Conservation (phyloP, 75 land plant genomes). For the Pseudotsuga menziesii region DNA sequence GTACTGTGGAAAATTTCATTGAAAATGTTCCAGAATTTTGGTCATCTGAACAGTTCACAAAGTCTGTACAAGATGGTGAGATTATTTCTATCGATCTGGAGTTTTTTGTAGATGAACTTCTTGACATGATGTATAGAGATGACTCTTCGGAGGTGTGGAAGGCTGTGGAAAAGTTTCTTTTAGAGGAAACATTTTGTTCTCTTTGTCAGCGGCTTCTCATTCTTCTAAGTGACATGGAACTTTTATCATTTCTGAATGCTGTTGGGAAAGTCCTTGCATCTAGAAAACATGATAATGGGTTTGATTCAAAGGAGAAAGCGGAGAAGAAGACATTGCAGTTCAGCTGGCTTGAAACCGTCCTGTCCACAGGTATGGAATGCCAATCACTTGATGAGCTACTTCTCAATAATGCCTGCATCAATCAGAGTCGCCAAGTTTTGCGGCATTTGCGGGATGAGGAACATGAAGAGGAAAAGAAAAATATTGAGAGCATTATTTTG, state of each 20-base stretch:
- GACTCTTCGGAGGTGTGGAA: conserved; percentile 53
- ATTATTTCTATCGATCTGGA: conserved; percentile 56
- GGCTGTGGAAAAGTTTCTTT: conserved; percentile 50
- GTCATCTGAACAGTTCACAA: conserved; percentile 77
- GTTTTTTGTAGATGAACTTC: conserved; percentile 64
- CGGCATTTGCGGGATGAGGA: conserved; percentile 63
- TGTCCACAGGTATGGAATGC: conserved; percentile 28
- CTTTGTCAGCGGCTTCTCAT: conserved; percentile 75
- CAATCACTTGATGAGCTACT: conserved; percentile 48
- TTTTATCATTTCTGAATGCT: conserved; percentile 44
- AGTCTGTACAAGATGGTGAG: conserved; percentile 69
- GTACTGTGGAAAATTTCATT: conserved; percentile 87
- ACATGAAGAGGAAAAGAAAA: conserved; percentile 34
- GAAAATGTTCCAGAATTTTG: conserved; percentile 91
- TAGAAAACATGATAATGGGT: conserved; percentile 9
- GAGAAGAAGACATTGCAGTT: conserved; percentile 2
- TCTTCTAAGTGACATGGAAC: conserved; percentile 45
- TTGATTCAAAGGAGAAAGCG: conserved; percentile 8
- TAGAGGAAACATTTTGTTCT: conserved; percentile 50
- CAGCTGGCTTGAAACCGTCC: conserved; percentile 55
- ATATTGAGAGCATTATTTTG: conserved; percentile 25
- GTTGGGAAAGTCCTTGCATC: conserved; percentile 23
- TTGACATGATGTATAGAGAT: conserved; percentile 63
- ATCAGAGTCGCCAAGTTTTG: conserved; percentile 61
- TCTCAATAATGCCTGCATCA: conserved; percentile 60